Base-by-base conservation (phyloP, 140 eudicot genomes). In the Bidens hawaiensis region DNA sequence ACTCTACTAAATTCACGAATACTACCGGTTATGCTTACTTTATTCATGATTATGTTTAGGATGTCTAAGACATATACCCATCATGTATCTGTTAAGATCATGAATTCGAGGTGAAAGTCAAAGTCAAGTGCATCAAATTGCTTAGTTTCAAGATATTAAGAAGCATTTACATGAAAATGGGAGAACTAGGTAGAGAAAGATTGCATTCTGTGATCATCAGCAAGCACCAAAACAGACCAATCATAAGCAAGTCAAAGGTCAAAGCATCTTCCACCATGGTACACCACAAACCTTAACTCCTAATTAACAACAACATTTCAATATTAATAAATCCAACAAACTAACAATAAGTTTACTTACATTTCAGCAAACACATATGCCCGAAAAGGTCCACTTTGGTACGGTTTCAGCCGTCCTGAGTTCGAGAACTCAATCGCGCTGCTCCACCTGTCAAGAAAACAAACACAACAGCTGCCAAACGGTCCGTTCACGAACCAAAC, bases 191-290 rank as follows among this genome's bases (percentile, higher is more conserved):
- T 69, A 55, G 26, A 41, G 81, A 79, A 42, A 74, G 54, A 65
- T 30, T 65, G 62, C 68, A 69, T 26, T 63, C 82, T 45, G 64
- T 70, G 49, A 62, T n/a, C n/a, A n/a, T 52, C 56, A 64, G 65
- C 38, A 83, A 78, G 78, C 76, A 70, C 77, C 82, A 54, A 33
- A 83, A 81, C 54, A 75, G 86, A 69, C 67, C 84, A 51, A 69
- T 57, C 46, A 49, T 47, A 56, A 83, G 83, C 86, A 79, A 81
- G 70, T 83, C 85, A 40, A 76, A 79, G 75, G 73, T 81, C 71
- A 83, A 79, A 83, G 95, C 86, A 42, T 83, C 93, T 48, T 52
- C 81, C 1, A 78, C 82, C 36, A 85, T 78, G 97, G 97, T 89
- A 85, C 30, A 50, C 36, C 42, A n/a, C 15, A 31, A 63, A n/a